Evolutionary conservation across 495 filamentous ascomycete genomes (phyloP), one percentile per base, ranked within the genome.

Genomic region (Daldinia grandis): DNA sequence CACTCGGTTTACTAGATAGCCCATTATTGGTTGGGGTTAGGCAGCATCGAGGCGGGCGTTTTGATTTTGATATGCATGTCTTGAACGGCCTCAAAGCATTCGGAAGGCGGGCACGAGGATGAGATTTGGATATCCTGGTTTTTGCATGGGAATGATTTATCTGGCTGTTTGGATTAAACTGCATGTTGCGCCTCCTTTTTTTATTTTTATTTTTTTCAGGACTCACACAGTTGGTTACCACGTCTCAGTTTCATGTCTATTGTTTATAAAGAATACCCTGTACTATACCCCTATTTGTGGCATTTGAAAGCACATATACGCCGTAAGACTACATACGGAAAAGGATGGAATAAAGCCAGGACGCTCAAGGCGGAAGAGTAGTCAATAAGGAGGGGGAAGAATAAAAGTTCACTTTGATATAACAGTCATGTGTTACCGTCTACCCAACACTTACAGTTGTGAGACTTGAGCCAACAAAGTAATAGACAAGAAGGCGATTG

Each of bases 201-300:
- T 25, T 51, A 1, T 50, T 50, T 37, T 56, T 38, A 57, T 47
- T 50, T 38, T 60, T 27, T 61, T 25, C 25, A 37, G 28, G 44
- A 44, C 57, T 54, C 33, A 28, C 40, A 35, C 49, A 25, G 49
- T 60, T 28, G 70, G 60, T 55, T 40, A 40, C 24, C 54, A 42
- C 40, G 55, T 55, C 15, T 21, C 42, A 64, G 65, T 73, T 69
- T 69, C 62, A 62, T 68, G 61, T 69, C 19, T 73, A 58, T 69
- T 72, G 47, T 68, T 66, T 62, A 62, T 37, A 69, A 69, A 67
- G 58, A 55, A 73, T 73, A 73, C 65, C 70, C 70, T 73, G 70
- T 73, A 73, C 70, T 53, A 69, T 69, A 73, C 60, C 56, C 62
- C 53, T 21, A 58, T 40, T 38, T 58, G 0, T 66, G 62, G 25